Evolutionary conservation across 305 asterid genomes (phyloP).

Genomic region (Fraxinus sp.): DNA sequence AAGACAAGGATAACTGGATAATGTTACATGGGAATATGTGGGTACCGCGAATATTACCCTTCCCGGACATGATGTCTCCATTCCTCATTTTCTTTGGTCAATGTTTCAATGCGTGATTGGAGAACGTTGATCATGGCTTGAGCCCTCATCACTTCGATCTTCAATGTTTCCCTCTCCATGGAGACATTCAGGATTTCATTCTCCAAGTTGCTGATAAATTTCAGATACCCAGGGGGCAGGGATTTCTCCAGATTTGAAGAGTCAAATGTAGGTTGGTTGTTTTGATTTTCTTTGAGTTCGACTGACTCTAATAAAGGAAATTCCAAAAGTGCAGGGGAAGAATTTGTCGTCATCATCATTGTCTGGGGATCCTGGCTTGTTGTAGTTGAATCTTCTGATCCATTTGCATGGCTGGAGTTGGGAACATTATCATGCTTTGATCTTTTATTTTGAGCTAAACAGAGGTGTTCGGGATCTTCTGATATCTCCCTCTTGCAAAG

Average conservation of each 20-base stretch:
- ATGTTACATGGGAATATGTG: conserved; percentile 34
- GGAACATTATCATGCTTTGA: conserved; percentile 55
- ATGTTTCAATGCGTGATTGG: conserved; percentile 58
- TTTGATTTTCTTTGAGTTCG: conserved; percentile 44
- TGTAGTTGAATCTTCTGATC: conserved; percentile 85
- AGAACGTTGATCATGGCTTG: conserved; percentile 84
- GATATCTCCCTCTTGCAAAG: conserved; percentile 68
- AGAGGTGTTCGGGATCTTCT: conserved; percentile 50
- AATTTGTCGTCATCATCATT: conserved; percentile 60
- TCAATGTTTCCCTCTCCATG: conserved; percentile 75
- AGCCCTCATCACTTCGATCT: conserved; percentile 96
- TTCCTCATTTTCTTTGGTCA: conserved; percentile 67
- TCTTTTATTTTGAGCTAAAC: conserved; percentile 51
- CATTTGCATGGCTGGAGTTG: conserved; percentile 70
- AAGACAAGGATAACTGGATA: not conserved
- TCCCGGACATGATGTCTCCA: conserved; percentile 44
- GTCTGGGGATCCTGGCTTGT: conserved; percentile 58
- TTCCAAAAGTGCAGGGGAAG: conserved; percentile 49
- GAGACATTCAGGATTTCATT: conserved; percentile 76
- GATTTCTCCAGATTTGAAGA: conserved; percentile 82
- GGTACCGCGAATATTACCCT: conserved; percentile 7
- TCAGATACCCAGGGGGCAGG: conserved; percentile 89
- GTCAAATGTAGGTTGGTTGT: conserved; percentile 49
- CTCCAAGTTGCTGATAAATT: conserved; percentile 81
- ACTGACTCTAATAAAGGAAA: conserved; percentile 50